These are phyloP conservation scores for Lachancea nothofagi DNA, from an alignment of 805 yeast species.

Conservation along the genomic window DNA sequence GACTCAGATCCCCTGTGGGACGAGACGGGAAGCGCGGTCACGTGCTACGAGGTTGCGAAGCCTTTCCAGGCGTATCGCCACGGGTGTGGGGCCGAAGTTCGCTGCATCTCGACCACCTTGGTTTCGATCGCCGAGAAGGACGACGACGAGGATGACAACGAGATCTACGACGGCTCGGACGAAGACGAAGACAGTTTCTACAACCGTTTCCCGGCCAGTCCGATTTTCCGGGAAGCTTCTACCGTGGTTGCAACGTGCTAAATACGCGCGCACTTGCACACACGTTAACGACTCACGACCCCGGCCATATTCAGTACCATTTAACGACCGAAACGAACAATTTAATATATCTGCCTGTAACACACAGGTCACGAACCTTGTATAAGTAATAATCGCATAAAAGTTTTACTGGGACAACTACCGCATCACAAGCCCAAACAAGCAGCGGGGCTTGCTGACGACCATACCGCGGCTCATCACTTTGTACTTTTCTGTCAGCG, in stretches of 20 bases:
- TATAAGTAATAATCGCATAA: too few relatives aligned
- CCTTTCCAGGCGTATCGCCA: constrained; percentile 1
- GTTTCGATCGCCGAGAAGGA: constrained; percentile 4
- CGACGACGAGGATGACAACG: constrained; percentile 10
- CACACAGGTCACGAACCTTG: too few relatives aligned
- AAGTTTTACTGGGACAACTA: too few relatives aligned
- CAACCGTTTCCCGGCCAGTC: constrained; percentile 4
- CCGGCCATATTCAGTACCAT: not conserved
- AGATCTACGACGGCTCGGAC: too few relatives aligned
- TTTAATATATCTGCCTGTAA: too few relatives aligned
- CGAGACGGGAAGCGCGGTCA: not conserved
- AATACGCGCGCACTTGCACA: not conserved
- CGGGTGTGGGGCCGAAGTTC: constrained; percentile 5
- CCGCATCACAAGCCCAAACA: too few relatives aligned
- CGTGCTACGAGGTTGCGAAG: constrained; percentile 5
- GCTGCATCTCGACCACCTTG: constrained; percentile 5
- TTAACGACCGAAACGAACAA: too few relatives aligned
- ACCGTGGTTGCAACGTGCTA: too few relatives aligned
- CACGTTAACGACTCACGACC: not conserved
- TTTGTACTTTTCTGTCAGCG: too few relatives aligned
- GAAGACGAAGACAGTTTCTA: constrained; percentile 9
- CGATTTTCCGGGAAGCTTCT: too few relatives aligned
- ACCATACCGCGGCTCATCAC: too few relatives aligned
- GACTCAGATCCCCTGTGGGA: constrained; percentile 4
- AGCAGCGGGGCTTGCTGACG: too few relatives aligned